Percentiles rank a stretch among this genome's conserved stretches.
phyloP scores from a whole-genome alignment of 805 yeast genomes.

The Myxozyma kluyveri region DNA sequence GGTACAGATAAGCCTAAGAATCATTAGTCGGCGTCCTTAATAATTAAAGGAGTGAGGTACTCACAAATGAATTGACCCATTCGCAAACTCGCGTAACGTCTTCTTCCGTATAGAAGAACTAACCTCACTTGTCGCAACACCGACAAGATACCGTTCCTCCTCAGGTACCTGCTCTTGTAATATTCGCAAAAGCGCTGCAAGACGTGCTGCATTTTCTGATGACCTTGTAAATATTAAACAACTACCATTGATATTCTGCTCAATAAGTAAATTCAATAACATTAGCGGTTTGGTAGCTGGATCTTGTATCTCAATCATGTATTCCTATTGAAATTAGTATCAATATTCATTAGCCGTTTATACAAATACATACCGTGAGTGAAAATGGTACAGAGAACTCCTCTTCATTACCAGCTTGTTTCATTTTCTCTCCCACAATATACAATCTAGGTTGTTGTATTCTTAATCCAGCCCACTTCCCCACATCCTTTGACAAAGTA shows the following conservation, averaged over 20 bases:
- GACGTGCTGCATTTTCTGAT: constrained; percentile 82
- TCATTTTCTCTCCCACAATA: constrained; percentile 56
- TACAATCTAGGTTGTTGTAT: constrained; percentile 70
- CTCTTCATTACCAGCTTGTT: constrained; percentile 21
- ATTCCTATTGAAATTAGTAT: constrained; percentile 33
- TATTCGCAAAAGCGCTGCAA: constrained; percentile 57
- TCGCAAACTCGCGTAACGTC: constrained; percentile 58
- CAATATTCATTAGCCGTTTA: not conserved
- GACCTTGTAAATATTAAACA: constrained; percentile 68
- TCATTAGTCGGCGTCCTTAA: not conserved
- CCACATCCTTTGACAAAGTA: constrained; percentile 90
- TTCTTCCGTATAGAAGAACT: constrained; percentile 49
- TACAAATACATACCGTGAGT: constrained; percentile 27
- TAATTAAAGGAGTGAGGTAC: not conserved
- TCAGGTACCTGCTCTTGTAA: constrained; percentile 34
- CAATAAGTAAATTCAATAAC: constrained; percentile 53
- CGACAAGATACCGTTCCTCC: constrained; percentile 21
- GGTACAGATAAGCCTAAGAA: constrained; percentile 54
- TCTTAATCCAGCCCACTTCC: constrained; percentile 69
- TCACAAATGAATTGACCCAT: constrained; percentile 49
- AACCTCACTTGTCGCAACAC: constrained; percentile 42
- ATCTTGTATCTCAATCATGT: constrained; percentile 36
- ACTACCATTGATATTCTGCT: constrained; percentile 39
- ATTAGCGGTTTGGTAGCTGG: constrained; percentile 66
- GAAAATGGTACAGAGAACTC: constrained; percentile 42